Evolutionary conservation across 2,329 filamentous ascomycete species (phyloP), one percentile per base, ranked within the genome.

Genomic region (Aspergillus ibericus): DNA sequence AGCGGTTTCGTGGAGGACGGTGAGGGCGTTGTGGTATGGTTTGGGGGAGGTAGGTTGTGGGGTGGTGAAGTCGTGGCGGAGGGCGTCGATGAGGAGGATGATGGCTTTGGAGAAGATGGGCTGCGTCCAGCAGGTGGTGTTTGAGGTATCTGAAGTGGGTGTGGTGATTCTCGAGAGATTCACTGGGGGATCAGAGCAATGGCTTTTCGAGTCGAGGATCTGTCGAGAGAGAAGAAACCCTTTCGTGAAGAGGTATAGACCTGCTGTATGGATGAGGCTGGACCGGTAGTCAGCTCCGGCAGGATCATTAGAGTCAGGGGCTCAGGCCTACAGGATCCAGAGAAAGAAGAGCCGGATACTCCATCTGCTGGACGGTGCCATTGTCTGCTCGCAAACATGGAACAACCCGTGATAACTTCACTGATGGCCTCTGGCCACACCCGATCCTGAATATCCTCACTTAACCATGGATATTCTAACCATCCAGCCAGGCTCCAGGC

Each of bases 11-110:
- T 97, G 88, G 18, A 98, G 80, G 55, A 96, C 85, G 0, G 92
- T 90, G 34, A 98, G 84, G 6, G 92, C 88, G 72, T 98, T 90
- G 75, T 97, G 93, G 74, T 91, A 98, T 61, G 88, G 79, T 62
- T 85, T 75, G 68, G 10, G 75, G 69, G 34, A 78, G 78, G 50
- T 77, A 70, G 66, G 82, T 75, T 8, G 29, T 1, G 95, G 95
- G 10, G 97, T 85, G 0, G 93, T 96, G 68, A 99, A 99, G 76
- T 99, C 95, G 77, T 98, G 98, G 61, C 95, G 89, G 58, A 99
- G 82, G 50, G 95, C 95, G 75, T 99, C 95, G 58, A 99, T 89
- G 52, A 99, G 79, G 56, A 99, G 84, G 20, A 99, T 84, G 36
- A 98, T 87, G 8, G 93, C 93, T 72, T 92, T 93, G 62, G 96